Base-by-base conservation (phyloP, 179 eudicot species). In the Sideroxylon spinosum region DNA sequence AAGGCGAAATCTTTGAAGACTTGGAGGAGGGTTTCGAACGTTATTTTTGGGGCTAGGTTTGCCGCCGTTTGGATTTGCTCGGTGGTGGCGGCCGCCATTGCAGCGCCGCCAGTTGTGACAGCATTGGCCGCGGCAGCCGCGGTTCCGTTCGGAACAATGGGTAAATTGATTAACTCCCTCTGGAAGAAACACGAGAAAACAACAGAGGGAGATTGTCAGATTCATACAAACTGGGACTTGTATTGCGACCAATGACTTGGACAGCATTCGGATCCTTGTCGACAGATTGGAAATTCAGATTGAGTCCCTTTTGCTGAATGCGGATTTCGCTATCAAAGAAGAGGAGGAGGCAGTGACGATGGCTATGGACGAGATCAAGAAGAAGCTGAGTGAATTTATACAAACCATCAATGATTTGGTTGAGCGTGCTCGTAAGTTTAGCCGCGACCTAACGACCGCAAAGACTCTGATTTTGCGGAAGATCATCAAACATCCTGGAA, bases 11-110 rank as follows among this genome's bases (percentile, higher is more conserved):
- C 53, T 0, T 14, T 75, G 2, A 75, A 78, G 55, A 19, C 76
- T 0, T 84, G 77, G 53, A 55, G 76, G 80, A 84, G 53, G 67
- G 75, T 84, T 0, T 84, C 86, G 22, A 81, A 46, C 26, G 71
- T 80, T 0, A 64, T 84, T 4, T 78, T 84, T 16, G 84, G 32
- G n/a, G 84, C 80, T 0, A 62, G 75, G 28, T 81, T 81, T 28
- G 79, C 78, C 0, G 73, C 79, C 13, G 74, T 84, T 20, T 64
- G 81, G 57, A 75, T 84, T 10, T 84, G 83, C 73, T 84, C 86
- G 17, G 86, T 84, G 59, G 84, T 84, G 74, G 86, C 78, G 50
- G 86, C 86, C 0, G 86, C 84, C 0, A 64, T 84, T 14, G 76
- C 86, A 0, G 86, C 86, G 0, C 86, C 86, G 17, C 78, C 86